Evolutionary conservation across 2,329 filamentous ascomycete genomes (phyloP).

Genomic region (Periconia sp.): DNA sequence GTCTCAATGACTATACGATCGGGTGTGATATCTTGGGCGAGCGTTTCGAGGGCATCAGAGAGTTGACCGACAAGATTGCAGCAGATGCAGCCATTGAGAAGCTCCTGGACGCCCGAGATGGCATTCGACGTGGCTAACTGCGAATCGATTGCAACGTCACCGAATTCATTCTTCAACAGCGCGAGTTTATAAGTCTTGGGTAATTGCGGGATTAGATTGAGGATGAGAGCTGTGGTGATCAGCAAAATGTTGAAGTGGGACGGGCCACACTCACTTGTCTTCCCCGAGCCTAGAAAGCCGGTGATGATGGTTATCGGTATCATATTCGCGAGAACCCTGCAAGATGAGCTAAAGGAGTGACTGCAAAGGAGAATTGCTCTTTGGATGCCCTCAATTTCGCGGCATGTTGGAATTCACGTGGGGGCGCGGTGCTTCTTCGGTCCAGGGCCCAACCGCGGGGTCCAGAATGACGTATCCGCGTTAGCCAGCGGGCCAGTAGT

Average conservation of each 20-base stretch:
- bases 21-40: conserved; percentile 66
- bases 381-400: background rate
- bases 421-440: conserved; percentile 8
- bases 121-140: conserved; percentile 83
- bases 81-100: conserved; percentile 97
- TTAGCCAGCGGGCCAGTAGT: background rate
- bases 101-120: conserved; percentile 87
- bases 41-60: conserved; percentile 76
- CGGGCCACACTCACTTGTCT: conserved; percentile 66
- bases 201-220: conserved; percentile 92
- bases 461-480: conserved; percentile 10
- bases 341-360: conserved; percentile 1
- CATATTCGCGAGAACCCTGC: no score
- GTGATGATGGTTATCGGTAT: conserved; percentile 95
- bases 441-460: conserved; percentile 3
- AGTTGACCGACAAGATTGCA: conserved; percentile 97
- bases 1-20: conserved; percentile 96
- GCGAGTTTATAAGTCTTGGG: conserved; percentile 87
- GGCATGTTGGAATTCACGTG: conserved; percentile 10
- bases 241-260: conserved; percentile 54
- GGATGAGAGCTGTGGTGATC: conserved; percentile 68
- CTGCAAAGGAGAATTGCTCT: no score
- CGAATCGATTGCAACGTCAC: conserved; percentile 90
- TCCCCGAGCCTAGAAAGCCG: conserved; percentile 93
- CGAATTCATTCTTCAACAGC: conserved; percentile 97